These are phyloP conservation scores for Irpex sp. DNA, from an alignment of 1,284 basidiomycete species.

Conservation along the genomic window DNA sequence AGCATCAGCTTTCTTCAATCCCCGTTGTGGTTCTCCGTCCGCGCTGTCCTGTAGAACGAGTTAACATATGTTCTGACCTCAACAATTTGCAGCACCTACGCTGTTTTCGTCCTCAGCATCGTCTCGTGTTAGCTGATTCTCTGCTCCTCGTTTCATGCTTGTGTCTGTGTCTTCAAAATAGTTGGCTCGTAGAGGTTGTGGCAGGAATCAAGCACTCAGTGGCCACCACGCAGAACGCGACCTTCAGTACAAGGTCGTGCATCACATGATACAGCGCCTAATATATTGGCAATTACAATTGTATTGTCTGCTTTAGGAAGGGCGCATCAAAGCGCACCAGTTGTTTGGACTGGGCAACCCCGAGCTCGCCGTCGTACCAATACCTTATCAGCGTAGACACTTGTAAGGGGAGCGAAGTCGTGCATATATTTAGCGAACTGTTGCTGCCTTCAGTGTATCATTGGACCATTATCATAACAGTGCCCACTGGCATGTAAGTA, in stretches of 20 bases:
- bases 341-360: too few species aligned
- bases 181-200: conserved; percentile 4
- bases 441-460: too few species aligned
- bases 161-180: not conserved
- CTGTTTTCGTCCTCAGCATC: conserved; percentile 38
- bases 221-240: conserved; percentile 8
- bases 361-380: too few species aligned
- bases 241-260: not conserved
- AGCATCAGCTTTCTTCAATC: conserved; percentile 58
- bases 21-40: conserved; percentile 29
- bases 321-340: not conserved
- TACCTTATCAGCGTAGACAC: too few species aligned
- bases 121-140: conserved; percentile 68
- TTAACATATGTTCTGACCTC: not conserved
- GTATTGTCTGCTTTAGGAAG: not conserved
- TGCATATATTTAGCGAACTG: too few species aligned
- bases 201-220: not conserved
- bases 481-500: too few species aligned
- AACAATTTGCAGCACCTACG: conserved; percentile 6
- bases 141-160: conserved; percentile 72
- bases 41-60: conserved; percentile 33
- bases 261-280: conserved; percentile 2
- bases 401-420: too few species aligned
- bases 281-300: not conserved
- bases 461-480: too few species aligned